Base-by-base conservation (phyloP, 768 basidiomycete genomes). In the Pseudohyphozyma bogoriensis region DNA sequence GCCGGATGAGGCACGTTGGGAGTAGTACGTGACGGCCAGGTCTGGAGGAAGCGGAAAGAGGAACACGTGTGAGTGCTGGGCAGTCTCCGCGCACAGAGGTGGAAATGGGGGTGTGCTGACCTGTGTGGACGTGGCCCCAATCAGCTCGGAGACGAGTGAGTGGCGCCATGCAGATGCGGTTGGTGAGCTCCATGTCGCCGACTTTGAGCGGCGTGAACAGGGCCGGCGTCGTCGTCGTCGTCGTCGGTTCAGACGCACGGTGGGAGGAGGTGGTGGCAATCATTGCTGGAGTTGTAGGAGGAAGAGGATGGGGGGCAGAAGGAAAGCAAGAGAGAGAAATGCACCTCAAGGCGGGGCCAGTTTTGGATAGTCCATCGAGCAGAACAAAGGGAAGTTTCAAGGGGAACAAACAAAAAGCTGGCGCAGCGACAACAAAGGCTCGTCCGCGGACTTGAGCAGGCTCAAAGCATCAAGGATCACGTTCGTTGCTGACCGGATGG, bases 1-100 rank as follows among this genome's bases (percentile, higher is more conserved):
- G 0, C 83, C 83, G 1, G 80, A 77, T 0, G 69, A 60, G 56
- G 68, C 47, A 16, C 66, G 51, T 33, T 69, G 68, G 2, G 28
- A 39, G 52, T 69, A 69, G 56, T 69, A 69, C 29, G 32, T 42
- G 24, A 56, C 60, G 1, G 68, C 62, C 15, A 63, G 53, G 28
- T 68, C 33, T 49, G 32, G 55, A 3, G 26, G 13, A 20, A 7
- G 37, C n/a, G 3, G 18, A 33, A 16, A 10, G n/a, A 32, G 22
- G 20, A 24, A 7, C 47, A 49, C 28, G 28, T 49, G 20, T 22
- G 40, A 18, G 26, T 7, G 12, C 16, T 1, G 6, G 28, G 2
- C 28, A 28, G 26, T 16, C n/a, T 4, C 31, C 2, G 15, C 47
- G 6, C 4, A 18, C 5, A 49, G 9, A 1, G 22, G 11, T 51